Conservation (phyloP, 768 basidiomycete species). For the Tephrocybe sp. region DNA sequence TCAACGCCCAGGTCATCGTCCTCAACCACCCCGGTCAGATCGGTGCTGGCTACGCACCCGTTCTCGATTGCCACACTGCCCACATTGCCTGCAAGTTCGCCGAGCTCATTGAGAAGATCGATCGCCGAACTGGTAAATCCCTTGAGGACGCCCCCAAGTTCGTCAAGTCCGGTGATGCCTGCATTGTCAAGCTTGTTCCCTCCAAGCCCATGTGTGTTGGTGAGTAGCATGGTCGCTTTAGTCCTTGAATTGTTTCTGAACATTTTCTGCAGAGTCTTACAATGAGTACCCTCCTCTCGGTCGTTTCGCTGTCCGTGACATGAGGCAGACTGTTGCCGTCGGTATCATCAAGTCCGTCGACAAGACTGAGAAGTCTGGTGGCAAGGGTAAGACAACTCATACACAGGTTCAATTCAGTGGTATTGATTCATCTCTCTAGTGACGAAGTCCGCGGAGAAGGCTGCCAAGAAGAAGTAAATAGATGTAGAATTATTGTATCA, state of each 20-base stretch:
- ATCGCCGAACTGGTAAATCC: slow-evolving; percentile 95
- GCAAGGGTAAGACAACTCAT: slow-evolving; percentile 69
- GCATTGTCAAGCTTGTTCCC: slow-evolving; percentile 96
- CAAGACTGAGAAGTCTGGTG: slow-evolving; percentile 86
- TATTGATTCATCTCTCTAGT: slow-evolving; percentile 56
- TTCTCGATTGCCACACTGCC: slow-evolving; percentile 99
- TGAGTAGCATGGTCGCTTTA: slow-evolving; percentile 21
- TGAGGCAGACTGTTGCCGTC: slow-evolving; percentile 99
- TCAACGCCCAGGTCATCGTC: slow-evolving; percentile 99
- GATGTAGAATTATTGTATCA: slow-evolving; percentile 72
- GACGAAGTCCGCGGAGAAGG: slow-evolving; percentile 96
- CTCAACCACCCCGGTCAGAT: slow-evolving; percentile 99
- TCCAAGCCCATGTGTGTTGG: slow-evolving; percentile 82
- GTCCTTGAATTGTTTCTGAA: background rate
- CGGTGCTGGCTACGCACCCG: slow-evolving; percentile 97
- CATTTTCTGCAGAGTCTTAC: slow-evolving; percentile 66
- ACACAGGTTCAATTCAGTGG: too few relatives aligned
- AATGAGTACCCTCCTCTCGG: slow-evolving; percentile 98
- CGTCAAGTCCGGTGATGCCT: slow-evolving; percentile 99
- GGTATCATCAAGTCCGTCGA: slow-evolving; percentile 99
- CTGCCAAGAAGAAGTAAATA: slow-evolving; percentile 93
- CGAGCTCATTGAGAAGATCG: slow-evolving; percentile 98
- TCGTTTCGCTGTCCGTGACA: slow-evolving; percentile 99
- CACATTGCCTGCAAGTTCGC: slow-evolving; percentile 99
- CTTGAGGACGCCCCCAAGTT: slow-evolving; percentile 91